phyloP scores from a whole-genome alignment of 2,329 filamentous ascomycete species.

The Aspergillus viridinutans region DNA sequence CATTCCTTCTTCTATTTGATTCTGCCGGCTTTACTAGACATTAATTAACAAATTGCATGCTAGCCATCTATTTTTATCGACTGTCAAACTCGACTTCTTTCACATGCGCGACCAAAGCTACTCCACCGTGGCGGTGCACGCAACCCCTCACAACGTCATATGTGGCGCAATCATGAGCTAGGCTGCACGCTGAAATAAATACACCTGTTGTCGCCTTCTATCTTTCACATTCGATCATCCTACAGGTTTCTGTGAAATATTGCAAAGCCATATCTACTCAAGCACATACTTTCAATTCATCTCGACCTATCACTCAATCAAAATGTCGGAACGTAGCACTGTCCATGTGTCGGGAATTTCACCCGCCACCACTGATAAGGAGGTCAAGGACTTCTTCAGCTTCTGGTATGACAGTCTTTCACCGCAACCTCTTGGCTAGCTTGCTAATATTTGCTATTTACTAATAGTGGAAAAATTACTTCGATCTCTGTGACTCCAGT shows the following conservation, averaged over 20 bases:
- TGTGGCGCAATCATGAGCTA: slow-evolving; percentile 24
- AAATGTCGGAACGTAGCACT: slow-evolving; percentile 57
- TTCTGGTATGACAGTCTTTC: slow-evolving; percentile 65
- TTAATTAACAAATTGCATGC: neutral
- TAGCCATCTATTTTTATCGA: too few species aligned
- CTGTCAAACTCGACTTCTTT: neutral
- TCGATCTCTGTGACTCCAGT: slow-evolving; percentile 69
- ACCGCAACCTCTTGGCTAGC: neutral
- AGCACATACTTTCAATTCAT: neutral
- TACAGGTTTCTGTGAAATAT: neutral
- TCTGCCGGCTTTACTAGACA: neutral
- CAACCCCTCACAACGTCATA: slow-evolving; percentile 28
- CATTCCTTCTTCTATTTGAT: neutral
- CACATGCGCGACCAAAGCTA: slow-evolving; percentile 9
- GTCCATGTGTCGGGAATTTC: slow-evolving; percentile 91
- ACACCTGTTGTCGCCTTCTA: slow-evolving; percentile 5
- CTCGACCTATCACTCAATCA: slow-evolving; percentile 20
- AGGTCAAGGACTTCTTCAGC: slow-evolving; percentile 95
- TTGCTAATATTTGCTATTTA: neutral
- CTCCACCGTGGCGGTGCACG: slow-evolving; percentile 25
- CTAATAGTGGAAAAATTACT: slow-evolving; percentile 78
- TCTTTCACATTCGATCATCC: neutral
- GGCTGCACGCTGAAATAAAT: slow-evolving; percentile 13
- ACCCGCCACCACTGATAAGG: slow-evolving; percentile 74
- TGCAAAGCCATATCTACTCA: neutral